phyloP scores from a whole-genome alignment of 2,329 filamentous ascomycete genomes.

The Alternaria arbusti region DNA sequence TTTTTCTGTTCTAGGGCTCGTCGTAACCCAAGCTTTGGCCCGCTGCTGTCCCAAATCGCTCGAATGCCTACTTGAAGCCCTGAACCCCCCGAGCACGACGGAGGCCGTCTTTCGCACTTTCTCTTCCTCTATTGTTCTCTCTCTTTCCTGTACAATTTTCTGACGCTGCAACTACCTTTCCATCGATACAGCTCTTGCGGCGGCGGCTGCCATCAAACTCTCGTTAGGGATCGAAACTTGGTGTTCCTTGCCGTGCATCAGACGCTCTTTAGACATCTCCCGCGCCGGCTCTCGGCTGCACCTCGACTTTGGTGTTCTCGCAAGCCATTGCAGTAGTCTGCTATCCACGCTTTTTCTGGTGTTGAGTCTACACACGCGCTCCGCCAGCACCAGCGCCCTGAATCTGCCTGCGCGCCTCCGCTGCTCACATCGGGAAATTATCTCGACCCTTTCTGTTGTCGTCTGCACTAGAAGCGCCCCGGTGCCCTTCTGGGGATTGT shows the following conservation, averaged over 20 bases:
- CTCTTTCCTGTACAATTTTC: constrained; percentile 25
- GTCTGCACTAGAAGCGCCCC: background rate
- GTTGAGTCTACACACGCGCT: constrained; percentile 38
- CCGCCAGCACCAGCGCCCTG: constrained; percentile 15
- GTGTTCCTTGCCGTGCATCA: constrained; percentile 40
- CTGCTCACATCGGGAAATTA: background rate
- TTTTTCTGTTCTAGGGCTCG: constrained; percentile 37
- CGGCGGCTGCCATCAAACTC: constrained; percentile 37
- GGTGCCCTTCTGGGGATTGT: background rate
- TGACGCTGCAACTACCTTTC: constrained; percentile 20
- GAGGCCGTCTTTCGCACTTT: constrained; percentile 29
- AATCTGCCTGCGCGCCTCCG: background rate
- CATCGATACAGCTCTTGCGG: constrained; percentile 33
- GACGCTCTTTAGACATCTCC: constrained; percentile 20
- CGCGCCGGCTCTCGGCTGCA: constrained; percentile 29
- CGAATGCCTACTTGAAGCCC: constrained; percentile 37
- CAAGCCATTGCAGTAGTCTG: constrained; percentile 33
- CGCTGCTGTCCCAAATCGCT: constrained; percentile 41
- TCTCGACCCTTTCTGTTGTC: background rate
- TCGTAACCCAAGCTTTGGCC: constrained; percentile 45
- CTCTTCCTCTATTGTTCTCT: constrained; percentile 29
- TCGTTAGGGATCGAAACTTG: constrained; percentile 28
- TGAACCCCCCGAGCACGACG: constrained; percentile 13
- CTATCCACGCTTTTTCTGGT: constrained; percentile 38
- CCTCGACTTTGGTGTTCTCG: constrained; percentile 44